phyloP scores from a whole-genome alignment of 345 rosid genomes.

The Pugionium dolabratum region DNA sequence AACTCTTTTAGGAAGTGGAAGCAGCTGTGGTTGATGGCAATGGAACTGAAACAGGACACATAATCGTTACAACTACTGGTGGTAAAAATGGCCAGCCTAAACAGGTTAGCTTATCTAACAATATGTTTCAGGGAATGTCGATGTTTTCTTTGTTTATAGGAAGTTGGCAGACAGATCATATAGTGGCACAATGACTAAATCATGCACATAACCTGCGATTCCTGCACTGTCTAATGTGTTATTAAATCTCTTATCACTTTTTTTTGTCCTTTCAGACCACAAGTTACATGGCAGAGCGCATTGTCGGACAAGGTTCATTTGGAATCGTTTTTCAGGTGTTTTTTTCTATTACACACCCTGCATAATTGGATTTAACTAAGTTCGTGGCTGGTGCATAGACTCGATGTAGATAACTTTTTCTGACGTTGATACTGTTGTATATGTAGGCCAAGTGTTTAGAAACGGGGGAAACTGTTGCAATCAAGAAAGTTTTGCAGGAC shows the following conservation, averaged over 20 bases:
- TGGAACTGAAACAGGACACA: conserved; percentile 83
- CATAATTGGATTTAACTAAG: not conserved
- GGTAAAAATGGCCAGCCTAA: conserved; percentile 81
- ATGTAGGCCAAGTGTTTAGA: conserved; percentile 92
- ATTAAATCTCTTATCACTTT: not conserved
- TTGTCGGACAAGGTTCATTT: conserved; percentile 95
- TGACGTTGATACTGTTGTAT: conserved; percentile 5
- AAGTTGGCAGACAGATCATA: not conserved
- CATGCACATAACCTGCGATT: not conserved
- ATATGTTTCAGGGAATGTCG: not conserved
- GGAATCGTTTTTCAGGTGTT: conserved; percentile 92
- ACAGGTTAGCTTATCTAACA: conserved; percentile 50
- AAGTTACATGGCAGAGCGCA: conserved; percentile 97
- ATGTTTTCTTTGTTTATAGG: not conserved
- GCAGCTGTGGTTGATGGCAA: conserved; percentile 85
- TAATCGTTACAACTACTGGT: conserved; percentile 81
- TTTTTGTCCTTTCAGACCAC: conserved; percentile 53
- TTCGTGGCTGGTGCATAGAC: not conserved
- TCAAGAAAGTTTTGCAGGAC: conserved; percentile 47
- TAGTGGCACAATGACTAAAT: not conserved
- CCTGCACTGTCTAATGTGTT: conserved; percentile 8
- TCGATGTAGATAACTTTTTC: not conserved
- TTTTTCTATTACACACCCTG: not conserved
- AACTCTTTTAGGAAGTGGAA: conserved; percentile 67
- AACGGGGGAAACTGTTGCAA: conserved; percentile 78